Base-by-base conservation (phyloP, 1,284 basidiomycete genomes). In the Ganoderma sp. region DNA sequence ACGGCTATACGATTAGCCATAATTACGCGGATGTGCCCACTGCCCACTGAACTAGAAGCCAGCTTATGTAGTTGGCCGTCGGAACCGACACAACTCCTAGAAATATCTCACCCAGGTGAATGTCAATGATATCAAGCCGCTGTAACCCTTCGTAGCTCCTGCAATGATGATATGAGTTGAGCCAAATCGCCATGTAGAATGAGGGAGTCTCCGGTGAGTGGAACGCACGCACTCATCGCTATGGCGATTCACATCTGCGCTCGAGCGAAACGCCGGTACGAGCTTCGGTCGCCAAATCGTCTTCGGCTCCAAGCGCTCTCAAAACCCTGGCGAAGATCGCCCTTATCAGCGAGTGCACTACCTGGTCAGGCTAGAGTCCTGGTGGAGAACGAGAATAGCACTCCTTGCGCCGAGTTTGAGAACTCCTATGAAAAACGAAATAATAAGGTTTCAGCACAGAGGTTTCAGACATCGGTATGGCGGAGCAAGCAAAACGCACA, bases 1-100 rank as follows among this genome's bases (percentile, higher is more conserved):
- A 32, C 22, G 52, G 28, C 52, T 56, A 34, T 56, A 56, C 28
- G 32, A 56, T 56, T 56, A 34, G 25, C 52, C 52, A 56, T 56
- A 56, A 56, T 56, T 56, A 17, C 28, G 4, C 28, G 32, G 6
- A 7, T 25, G 52, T 56, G 28, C 17, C 17, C 28, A 56, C 5
- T 32, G 32, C 32, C 32, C 3, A 32, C 32, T 32, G 32, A 56
- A 56, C 52, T 15, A 34, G 52, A 56, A 34, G 15, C 52, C 15
- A 34, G 8, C 32, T 32, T 19, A 28, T 28, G n/a, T 28, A 8
- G 52, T 3, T 5, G 52, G 52, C 12, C 17, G 25, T 34, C 8
- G 1, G 7, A 34, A 34, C 25, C 7, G 32, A 7, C 15, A 56
- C 5, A 8, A 19, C 52, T 4, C 17, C 28, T 15, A 17, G 9